These are phyloP conservation scores for Wickerhamiella australiensis DNA, from an alignment of 805 yeast species.

Conservation along the genomic window DNA sequence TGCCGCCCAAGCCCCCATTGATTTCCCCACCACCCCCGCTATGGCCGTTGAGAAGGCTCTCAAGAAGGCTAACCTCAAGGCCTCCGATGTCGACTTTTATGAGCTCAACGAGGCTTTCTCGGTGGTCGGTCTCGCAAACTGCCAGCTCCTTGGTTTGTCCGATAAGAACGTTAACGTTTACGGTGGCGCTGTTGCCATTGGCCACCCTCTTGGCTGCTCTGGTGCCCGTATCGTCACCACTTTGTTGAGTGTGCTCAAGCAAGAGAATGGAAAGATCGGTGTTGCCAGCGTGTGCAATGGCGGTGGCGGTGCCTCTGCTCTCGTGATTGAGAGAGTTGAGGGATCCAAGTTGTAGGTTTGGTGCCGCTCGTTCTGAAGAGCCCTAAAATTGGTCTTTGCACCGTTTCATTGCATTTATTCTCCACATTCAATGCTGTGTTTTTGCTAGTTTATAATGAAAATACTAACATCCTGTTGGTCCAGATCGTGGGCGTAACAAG, in stretches of 20 bases:
- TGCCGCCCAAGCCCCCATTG: constrained; percentile 89
- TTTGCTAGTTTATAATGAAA: too few species aligned
- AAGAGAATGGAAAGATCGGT: constrained; percentile 82
- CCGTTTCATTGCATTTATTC: background rate
- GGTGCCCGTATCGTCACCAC: constrained; percentile 94
- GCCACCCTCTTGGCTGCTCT: constrained; percentile 93
- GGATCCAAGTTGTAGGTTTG: background rate
- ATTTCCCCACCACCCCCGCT: constrained; percentile 93
- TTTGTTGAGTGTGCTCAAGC: constrained; percentile 60
- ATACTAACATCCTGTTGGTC: too few species aligned
- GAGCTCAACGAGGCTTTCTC: constrained; percentile 98
- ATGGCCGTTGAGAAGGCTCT: constrained; percentile 93
- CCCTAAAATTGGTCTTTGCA: background rate
- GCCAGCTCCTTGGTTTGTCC: constrained; percentile 50
- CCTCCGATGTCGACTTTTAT: constrained; percentile 68
- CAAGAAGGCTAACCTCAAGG: constrained; percentile 60
- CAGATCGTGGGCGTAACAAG: too few species aligned
- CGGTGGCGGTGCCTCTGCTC: constrained; percentile 97
- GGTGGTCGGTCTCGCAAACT: constrained; percentile 87
- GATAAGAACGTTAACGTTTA: constrained; percentile 68
- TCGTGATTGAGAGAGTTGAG: constrained; percentile 58
- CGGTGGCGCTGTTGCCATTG: constrained; percentile 95
- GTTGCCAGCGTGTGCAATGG: constrained; percentile 97
- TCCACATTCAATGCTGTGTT: background rate
- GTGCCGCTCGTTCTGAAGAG: too few species aligned